These are phyloP conservation scores for Cynara cardunculus DNA, from an alignment of 129 eudicot genomes.

Conservation along the genomic window DNA sequence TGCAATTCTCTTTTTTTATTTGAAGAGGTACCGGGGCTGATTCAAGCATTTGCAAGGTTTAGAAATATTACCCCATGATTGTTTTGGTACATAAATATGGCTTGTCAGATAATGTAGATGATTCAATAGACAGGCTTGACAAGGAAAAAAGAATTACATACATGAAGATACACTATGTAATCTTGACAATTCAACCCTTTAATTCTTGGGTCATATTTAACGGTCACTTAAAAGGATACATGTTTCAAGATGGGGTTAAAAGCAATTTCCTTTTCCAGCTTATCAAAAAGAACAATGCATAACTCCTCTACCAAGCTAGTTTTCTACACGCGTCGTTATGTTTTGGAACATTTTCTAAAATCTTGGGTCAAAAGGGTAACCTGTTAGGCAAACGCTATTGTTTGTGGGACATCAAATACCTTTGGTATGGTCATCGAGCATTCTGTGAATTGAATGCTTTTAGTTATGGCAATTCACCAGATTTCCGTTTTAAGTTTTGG, in stretches of 20 bases:
- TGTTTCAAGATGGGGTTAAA: not conserved
- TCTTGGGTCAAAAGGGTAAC: not conserved
- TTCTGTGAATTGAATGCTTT: not conserved
- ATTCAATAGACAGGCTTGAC: not conserved
- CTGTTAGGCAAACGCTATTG: not conserved
- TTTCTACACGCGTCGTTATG: not conserved
- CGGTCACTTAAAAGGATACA: not conserved
- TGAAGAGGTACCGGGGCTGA: not conserved
- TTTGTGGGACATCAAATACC: not conserved
- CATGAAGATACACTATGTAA: too few species aligned
- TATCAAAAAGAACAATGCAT: not conserved
- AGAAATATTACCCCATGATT: too few species aligned
- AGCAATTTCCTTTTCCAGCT: not conserved
- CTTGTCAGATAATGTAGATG: too few species aligned
- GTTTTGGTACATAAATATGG: too few species aligned
- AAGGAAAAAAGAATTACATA: too few species aligned
- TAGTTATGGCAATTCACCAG: not conserved
- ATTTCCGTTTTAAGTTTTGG: not conserved
- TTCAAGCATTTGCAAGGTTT: not conserved
- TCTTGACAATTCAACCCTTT: not conserved
- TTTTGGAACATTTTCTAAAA: not conserved
- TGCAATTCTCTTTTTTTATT: not conserved
- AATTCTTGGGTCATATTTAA: not conserved
- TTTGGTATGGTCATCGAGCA: not conserved
- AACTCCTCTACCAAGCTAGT: not conserved